Conservation (phyloP, 2,329 filamentous ascomycete genomes). For the Aspergillus glaucus region DNA sequence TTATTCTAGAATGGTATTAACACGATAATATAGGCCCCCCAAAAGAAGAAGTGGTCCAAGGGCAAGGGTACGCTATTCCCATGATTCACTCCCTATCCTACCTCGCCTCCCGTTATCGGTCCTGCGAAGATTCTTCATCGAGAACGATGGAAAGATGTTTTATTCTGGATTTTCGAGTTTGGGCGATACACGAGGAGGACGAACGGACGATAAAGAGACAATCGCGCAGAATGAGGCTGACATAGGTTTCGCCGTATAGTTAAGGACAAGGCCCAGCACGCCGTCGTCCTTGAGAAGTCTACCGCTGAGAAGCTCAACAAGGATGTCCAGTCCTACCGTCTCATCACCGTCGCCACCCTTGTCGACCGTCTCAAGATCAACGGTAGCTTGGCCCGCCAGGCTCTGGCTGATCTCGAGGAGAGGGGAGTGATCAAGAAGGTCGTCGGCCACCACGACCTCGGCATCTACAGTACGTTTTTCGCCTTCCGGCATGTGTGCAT, state of each 20-base stretch:
- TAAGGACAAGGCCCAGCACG: conserved; percentile 99
- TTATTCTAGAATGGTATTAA: conserved; percentile 9
- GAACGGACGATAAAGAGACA: conserved; percentile 16
- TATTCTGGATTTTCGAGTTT: not conserved
- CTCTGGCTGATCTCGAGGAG: conserved; percentile 89
- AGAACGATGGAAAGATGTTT: not conserved
- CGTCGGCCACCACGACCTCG: conserved; percentile 92
- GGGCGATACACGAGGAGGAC: conserved; percentile 11
- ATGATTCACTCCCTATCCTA: conserved; percentile 6
- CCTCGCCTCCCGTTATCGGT: conserved; percentile 7
- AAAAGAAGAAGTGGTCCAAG: conserved; percentile 55
- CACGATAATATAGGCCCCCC: conserved; percentile 35
- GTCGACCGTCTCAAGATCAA: conserved; percentile 99
- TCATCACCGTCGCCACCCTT: conserved; percentile 96
- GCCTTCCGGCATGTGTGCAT: not conserved
- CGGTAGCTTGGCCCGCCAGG: conserved; percentile 87
- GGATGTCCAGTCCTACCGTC: conserved; percentile 99
- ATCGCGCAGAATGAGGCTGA: conserved; percentile 12
- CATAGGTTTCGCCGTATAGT: conserved; percentile 51
- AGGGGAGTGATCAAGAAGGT: conserved; percentile 98
- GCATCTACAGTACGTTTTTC: conserved; percentile 82
- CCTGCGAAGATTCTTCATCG: conserved; percentile 5
- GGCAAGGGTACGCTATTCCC: conserved; percentile 45
- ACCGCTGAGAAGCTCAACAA: conserved; percentile 98
- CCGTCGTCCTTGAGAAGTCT: conserved; percentile 94